A percentile compares a stretch with the other conserved stretches of the same genome.
Conservation (phyloP, 2,329 filamentous ascomycete genomes). For the Beauveria varroae region DNA sequence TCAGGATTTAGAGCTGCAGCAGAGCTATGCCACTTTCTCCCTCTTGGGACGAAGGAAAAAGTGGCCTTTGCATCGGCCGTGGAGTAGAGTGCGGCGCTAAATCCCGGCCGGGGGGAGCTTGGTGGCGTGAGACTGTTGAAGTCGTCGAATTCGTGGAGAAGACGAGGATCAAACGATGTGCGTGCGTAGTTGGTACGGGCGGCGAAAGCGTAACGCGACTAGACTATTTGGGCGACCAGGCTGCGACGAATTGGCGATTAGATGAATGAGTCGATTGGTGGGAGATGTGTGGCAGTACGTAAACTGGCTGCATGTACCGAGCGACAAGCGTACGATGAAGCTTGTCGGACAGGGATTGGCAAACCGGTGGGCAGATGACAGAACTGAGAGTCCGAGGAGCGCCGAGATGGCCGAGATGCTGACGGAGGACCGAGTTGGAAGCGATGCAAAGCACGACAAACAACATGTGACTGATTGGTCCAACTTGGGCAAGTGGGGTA, state of each 20-base stretch:
- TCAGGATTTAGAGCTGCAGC: not conserved
- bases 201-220: not conserved
- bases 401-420: slow-evolving; percentile 7
- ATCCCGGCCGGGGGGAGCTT: not conserved
- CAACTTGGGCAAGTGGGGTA: not conserved
- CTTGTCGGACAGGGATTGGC: not conserved
- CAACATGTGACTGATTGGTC: slow-evolving; percentile 9
- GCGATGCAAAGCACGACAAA: slow-evolving; percentile 9
- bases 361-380: not conserved
- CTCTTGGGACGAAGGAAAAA: not conserved
- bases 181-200: not conserved
- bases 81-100: not conserved
- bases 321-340: not conserved
- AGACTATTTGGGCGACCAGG: not conserved
- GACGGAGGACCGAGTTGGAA: slow-evolving; percentile 5
- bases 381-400: slow-evolving; percentile 1
- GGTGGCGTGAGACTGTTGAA: not conserved
- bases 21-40: not conserved
- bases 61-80: not conserved
- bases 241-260: too few relatives aligned
- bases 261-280: too few relatives aligned
- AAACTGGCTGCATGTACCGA: too few relatives aligned
- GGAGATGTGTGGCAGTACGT: too few relatives aligned
- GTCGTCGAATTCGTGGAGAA: not conserved
- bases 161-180: not conserved